Base-by-base conservation (phyloP, 2,329 filamentous ascomycete genomes). In the Chrysosphaeria jannelii region DNA sequence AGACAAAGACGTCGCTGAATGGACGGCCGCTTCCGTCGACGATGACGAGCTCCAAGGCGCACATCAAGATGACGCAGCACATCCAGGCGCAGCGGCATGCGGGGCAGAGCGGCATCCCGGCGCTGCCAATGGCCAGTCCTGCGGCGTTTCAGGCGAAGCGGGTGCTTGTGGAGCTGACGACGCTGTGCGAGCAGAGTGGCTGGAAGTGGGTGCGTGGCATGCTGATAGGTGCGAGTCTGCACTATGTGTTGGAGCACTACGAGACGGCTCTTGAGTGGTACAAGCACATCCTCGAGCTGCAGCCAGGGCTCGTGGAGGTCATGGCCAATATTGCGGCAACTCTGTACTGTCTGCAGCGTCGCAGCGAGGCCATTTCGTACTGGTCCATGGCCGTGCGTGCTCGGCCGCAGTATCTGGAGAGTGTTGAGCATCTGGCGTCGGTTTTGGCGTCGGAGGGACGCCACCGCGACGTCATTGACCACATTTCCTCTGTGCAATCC, bases 161-260 rank as follows among this genome's bases (percentile, higher is more conserved):
- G 5, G 70, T 71, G 3, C 44, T 89, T 11, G 60, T 72, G 18
- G 60, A 76, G 35, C 50, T 90, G 11, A 64, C 61, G 10, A 60
- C 53, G 31, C 46, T 88, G 5, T 89, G 76, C 38, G 63, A 71
- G 35, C 68, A 81, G 39, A 75, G 68, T 35, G 57, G 55, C 7
- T 85, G 75, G 72, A 59, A 64, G 34, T 97, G 85, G 85, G 58
- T 78, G 25, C 81, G 93, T 38, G 85, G 85, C 3, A 79, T 93
- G 50, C 51, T 93, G 19, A 51, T 93, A 5, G 76, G 72, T 19
- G 85, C 85, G 3, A 93, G 85, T 44, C 51, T 97, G 27, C 69
- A 81, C 23, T 93, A 93, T 45, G 79, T 74, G 6, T 47, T 93
- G 9, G 75, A 76, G 30, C 65, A 75, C 37, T 89, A 85, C 38